Base-by-base conservation (phyloP, 352 stramenopile genomes). In the Phytophthora syringae region DNA sequence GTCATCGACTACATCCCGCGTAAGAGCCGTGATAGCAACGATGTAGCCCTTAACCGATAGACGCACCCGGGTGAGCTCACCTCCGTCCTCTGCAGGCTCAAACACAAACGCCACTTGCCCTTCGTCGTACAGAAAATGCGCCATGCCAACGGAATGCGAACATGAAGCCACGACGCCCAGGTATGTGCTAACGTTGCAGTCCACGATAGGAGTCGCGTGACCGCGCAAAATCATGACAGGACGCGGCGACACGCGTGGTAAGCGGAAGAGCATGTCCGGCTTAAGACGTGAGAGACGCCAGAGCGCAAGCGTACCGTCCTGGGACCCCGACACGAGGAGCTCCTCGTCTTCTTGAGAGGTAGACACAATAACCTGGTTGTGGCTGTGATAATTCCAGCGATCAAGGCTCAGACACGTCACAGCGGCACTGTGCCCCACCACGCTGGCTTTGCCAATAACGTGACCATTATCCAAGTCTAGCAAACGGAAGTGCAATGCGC, bases 381-480 rank as follows among this genome's bases (percentile, higher is more conserved):
- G 70, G 16, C 56, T 65, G 42, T 70, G 80, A 73, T 78, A 82
- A 49, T 70, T 82, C 51, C 86, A 81, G 21, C 76, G 74, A 66
- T 93, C 85, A 16, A 94, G 47, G 27, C 74, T 89, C 12, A 96
- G 27, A 56, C 86, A 94, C 27, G 88, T 93, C 22, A 96, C 76
- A 2, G 77, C 70, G 22, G 71, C 79, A 18, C 82, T 73, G 43
- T 96, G 88, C 0, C 88, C 88, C 3, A 86, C 84, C 10, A 94
- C 85, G 53, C 85, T 96, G 1, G 86, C 88, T 60, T 93, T 93
- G 10, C 82, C 88, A 21, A 95, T 59, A 16, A 96, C 74, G 42
- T 94, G 88, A 0, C 85, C 86, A 44, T 88, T 96, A 60, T 94
- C 88, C 5, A 93, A 62, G 51, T 96, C 88, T 0, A 95, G 30